Evolutionary conservation across 2,329 filamentous ascomycete species (phyloP), one percentile per base, ranked within the genome.

Genomic region (Diplodia corticola): DNA sequence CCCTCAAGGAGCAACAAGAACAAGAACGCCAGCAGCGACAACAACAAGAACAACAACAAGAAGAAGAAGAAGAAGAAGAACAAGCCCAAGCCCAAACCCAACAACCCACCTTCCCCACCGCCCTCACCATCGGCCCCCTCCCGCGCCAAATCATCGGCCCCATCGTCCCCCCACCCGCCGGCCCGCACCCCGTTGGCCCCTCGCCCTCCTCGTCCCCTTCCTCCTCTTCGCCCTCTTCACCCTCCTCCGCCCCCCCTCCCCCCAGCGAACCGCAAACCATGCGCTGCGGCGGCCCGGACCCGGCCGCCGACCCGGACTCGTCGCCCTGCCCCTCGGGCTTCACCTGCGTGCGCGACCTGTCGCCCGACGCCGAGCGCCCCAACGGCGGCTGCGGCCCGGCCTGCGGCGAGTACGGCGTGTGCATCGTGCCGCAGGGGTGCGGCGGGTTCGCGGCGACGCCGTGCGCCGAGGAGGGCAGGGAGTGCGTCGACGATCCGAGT

Each of bases 401-500:
- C 6, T 77, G 75, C 65, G 77, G 77, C 63, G 69, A 67, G 2
- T 50, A 68, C 0, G 77, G 77, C 26, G 75, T 78, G 10, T 79
- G 77, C 48, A 76, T 77, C 15, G 68, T 72, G 57, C 70, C 76
- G 7, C 71, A 72, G 64, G 44, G 75, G 54, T 82, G 81, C 67
- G 80, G 80, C 28, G 81, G 80, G 0, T 76, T 82, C 63, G 76
- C 74, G 0, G 79, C 74, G 1, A 70, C 75, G 22, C 33, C 2
- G 2, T 82, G 81, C 67, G 66, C 71, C 5, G 50, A 65, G 4
- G 49, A 65, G 12, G 75, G 73, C 1, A 72, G 76, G 72, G 71
- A 72, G 10, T 83, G 81, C 66, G 69, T 78, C 37, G 80, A 83
- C 72, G 77, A 82, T 68, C 78, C 79, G 5, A 70, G 75, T 12